phyloP scores from a whole-genome alignment of 2,329 filamentous ascomycete species.

The Chaetomium sp. region DNA sequence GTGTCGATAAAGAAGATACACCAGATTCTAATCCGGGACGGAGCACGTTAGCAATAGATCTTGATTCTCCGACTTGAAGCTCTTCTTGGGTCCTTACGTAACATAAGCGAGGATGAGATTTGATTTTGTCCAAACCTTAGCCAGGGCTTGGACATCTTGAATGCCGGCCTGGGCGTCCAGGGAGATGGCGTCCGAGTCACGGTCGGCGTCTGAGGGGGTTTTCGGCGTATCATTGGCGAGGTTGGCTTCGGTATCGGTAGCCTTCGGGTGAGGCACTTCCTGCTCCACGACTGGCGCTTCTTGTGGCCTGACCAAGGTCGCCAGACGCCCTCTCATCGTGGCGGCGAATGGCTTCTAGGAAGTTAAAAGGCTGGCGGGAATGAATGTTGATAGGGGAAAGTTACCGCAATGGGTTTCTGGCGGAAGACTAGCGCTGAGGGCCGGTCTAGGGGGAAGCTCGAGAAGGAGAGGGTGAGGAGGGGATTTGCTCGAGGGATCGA shows the following conservation, averaged over 20 bases:
- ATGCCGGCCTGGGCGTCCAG: conserved; percentile 47
- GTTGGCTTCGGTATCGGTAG: conserved; percentile 32
- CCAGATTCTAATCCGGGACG: conserved; percentile 44
- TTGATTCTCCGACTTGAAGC: not conserved
- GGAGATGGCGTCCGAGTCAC: conserved; percentile 41
- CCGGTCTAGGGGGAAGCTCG: not conserved
- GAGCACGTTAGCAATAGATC: conserved; percentile 26
- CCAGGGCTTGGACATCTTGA: conserved; percentile 51
- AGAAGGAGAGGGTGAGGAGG: not conserved
- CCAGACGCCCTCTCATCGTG: conserved; percentile 33
- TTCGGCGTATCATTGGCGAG: conserved; percentile 15
- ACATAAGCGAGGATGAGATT: conserved; percentile 48
- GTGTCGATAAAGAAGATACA: conserved; percentile 45
- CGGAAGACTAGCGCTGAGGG: not conserved
- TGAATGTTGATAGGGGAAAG: not conserved
- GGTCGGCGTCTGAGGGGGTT: conserved; percentile 11
- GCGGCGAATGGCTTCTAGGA: not conserved
- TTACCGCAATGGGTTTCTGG: not conserved
- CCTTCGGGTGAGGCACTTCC: conserved; percentile 31
- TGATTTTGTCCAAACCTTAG: conserved; percentile 47
- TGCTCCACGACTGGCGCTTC: conserved; percentile 39
- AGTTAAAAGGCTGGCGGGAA: not conserved
- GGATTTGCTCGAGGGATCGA: not conserved
- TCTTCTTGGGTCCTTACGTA: conserved; percentile 49
- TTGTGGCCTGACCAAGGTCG: conserved; percentile 20